phyloP scores from a whole-genome alignment of 176 grass and related monocot species.

The Aegilops sharonensis region DNA sequence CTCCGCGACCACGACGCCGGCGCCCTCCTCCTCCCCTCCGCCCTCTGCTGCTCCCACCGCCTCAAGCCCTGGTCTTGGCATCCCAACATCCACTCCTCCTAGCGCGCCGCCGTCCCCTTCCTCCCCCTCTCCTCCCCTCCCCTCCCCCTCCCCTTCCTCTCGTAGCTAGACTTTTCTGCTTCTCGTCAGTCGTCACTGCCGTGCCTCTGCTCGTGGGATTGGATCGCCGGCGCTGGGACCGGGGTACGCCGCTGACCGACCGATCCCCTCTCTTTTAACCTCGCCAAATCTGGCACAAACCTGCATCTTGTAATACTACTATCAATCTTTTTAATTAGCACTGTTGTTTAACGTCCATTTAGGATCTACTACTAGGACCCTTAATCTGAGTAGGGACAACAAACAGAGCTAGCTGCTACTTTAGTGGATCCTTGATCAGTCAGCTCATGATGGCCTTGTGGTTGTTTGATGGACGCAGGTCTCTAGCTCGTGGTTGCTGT shows the following conservation, averaged over 20 bases:
- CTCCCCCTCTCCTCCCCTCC: not conserved
- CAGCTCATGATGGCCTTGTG: not conserved
- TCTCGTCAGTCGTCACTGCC: not conserved
- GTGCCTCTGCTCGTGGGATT: no score
- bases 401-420: not conserved
- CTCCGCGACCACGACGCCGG: conserved; percentile 20
- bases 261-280: not conserved
- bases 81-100: conserved; percentile 1
- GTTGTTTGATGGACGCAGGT: not conserved
- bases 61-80: conserved; percentile 49
- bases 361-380: not conserved
- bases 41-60: conserved; percentile 59
- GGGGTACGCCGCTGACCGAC: not conserved
- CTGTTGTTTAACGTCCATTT: no score
- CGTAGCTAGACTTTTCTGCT: not conserved
- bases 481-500: not conserved
- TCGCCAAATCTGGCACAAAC: not conserved
- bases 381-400: not conserved
- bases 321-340: not conserved
- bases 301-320: no score
- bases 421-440: not conserved
- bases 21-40: conserved; percentile 27
- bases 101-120: not conserved
- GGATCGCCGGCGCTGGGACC: not conserved
- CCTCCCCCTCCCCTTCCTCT: not conserved